Evolutionary conservation across 2,329 filamentous ascomycete species (phyloP).

Genomic region (Esteya vermicola): DNA sequence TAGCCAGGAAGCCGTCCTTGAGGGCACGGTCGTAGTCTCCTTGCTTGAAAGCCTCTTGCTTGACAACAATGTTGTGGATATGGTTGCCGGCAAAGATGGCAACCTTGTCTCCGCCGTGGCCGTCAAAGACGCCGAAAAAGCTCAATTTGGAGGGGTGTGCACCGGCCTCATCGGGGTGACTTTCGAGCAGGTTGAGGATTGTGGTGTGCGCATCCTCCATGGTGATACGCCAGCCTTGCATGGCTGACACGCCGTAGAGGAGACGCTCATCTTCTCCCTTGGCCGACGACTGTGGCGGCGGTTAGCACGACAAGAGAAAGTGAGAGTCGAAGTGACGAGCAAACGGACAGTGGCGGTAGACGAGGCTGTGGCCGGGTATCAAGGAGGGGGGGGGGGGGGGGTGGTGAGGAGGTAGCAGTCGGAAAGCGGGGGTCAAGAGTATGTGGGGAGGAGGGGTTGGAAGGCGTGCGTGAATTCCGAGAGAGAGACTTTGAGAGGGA

Average conservation of each 20-base stretch:
- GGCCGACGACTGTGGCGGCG: slow-evolving; percentile 80
- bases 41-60: slow-evolving; percentile 85
- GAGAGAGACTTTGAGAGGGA: too few species aligned
- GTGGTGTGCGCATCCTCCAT: slow-evolving; percentile 96
- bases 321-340: slow-evolving; percentile 2
- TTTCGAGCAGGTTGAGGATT: slow-evolving; percentile 69
- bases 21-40: slow-evolving; percentile 90
- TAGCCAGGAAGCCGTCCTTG: slow-evolving; percentile 94
- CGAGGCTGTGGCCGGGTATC: too few species aligned
- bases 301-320: too few species aligned
- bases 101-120: slow-evolving; percentile 93
- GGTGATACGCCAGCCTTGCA: slow-evolving; percentile 99
- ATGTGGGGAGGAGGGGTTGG: too few species aligned
- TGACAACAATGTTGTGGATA: slow-evolving; percentile 85
- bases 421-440: too few species aligned
- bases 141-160: slow-evolving; percentile 63
- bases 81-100: slow-evolving; percentile 85
- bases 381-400: too few species aligned
- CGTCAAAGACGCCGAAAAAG: slow-evolving; percentile 97
- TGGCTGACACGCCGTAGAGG: slow-evolving; percentile 87
- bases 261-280: slow-evolving; percentile 86
- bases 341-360: not conserved
- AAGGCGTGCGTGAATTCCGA: too few species aligned
- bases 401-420: too few species aligned
- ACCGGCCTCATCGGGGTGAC: slow-evolving; percentile 39